Conservation (phyloP, 495 filamentous ascomycete genomes). For the Aspergillus wentii region DNA sequence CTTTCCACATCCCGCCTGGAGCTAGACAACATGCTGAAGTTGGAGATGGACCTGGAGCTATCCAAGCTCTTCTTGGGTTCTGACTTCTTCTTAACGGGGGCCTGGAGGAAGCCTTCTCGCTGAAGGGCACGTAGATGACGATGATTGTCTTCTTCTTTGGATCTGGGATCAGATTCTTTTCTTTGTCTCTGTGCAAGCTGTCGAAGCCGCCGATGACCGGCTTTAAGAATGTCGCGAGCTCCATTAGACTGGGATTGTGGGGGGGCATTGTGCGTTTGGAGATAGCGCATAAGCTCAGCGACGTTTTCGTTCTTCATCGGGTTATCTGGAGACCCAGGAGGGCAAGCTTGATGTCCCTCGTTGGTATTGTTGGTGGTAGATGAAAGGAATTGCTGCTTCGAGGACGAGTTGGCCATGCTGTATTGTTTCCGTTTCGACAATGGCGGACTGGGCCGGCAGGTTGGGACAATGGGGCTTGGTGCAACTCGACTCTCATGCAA, state of each 20-base stretch:
- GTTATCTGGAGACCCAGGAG: slow-evolving; percentile 18
- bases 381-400: slow-evolving; percentile 6
- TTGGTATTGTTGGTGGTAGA: no score
- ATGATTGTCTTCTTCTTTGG: slow-evolving; percentile 24
- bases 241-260: slow-evolving; percentile 8
- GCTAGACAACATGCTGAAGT: slow-evolving; percentile 19
- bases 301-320: slow-evolving; percentile 27
- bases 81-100: slow-evolving; percentile 7
- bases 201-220: slow-evolving; percentile 37
- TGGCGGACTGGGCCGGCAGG: slow-evolving; percentile 28
- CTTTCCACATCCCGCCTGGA: slow-evolving; percentile 36
- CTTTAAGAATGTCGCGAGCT: slow-evolving; percentile 28
- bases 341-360: slow-evolving; percentile 22
- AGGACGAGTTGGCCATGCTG: slow-evolving; percentile 26
- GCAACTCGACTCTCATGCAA: slow-evolving; percentile 27
- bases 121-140: slow-evolving; percentile 32
- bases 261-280: slow-evolving; percentile 28
- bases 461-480: slow-evolving; percentile 40
- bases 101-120: slow-evolving; percentile 30
- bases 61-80: slow-evolving; percentile 10
- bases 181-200: slow-evolving; percentile 36
- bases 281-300: slow-evolving; percentile 33
- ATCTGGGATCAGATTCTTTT: slow-evolving; percentile 20
- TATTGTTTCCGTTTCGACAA: slow-evolving; percentile 18
- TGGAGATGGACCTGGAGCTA: slow-evolving; percentile 8